Evolutionary conservation across 1,284 basidiomycete species (phyloP).

Genomic region (Ustilago cynodontis): DNA sequence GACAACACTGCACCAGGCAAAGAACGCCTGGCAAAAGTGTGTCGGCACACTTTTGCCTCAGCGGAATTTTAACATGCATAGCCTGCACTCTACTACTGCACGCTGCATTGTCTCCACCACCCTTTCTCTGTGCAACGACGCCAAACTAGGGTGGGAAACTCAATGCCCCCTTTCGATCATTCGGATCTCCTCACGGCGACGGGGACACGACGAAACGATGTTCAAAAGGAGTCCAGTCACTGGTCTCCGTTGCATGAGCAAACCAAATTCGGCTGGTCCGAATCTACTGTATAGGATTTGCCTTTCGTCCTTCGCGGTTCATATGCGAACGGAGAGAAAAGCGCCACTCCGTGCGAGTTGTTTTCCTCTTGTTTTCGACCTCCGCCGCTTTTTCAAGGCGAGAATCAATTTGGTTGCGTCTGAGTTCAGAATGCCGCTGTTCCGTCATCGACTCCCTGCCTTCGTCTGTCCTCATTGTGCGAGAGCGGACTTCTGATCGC

Average conservation of each 20-base stretch:
- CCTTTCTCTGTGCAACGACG: background rate
- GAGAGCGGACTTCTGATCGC: background rate
- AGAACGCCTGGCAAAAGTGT: too few relatives aligned
- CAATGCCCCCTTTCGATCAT: background rate
- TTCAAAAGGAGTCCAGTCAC: background rate
- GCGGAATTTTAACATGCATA: too few relatives aligned
- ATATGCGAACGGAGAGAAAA: background rate
- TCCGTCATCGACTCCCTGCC: constrained; percentile 9
- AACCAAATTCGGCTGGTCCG: background rate
- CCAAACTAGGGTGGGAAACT: background rate
- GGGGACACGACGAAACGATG: background rate
- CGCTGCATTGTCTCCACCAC: background rate
- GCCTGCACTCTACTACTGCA: background rate
- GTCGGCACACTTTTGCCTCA: too few relatives aligned
- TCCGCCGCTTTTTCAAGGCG: background rate
- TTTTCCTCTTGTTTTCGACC: background rate
- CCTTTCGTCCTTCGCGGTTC: background rate
- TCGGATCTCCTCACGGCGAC: background rate
- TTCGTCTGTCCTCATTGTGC: background rate
- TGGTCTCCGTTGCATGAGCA: constrained; percentile 1
- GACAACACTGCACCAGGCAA: background rate
- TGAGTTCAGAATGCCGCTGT: background rate
- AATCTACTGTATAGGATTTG: background rate
- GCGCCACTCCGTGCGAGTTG: background rate
- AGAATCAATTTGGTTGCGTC: background rate